Percentiles rank a stretch among this genome's conserved stretches.
Evolutionary conservation across 495 filamentous ascomycete genomes (phyloP).

Genomic region (Hypomontagnella monticulosa): DNA sequence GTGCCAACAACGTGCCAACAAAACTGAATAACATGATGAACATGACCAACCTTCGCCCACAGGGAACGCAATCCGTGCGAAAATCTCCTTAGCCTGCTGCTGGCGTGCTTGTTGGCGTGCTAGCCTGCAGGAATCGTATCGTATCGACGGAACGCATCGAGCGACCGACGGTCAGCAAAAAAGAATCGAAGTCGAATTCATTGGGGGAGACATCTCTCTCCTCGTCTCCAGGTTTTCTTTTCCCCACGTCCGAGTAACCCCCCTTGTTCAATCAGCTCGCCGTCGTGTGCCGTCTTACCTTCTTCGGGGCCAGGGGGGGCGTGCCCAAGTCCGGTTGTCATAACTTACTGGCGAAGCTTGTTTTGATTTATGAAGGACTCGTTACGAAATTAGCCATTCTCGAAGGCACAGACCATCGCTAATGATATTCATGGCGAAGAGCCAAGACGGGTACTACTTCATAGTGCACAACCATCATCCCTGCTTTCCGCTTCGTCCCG

Average conservation of each 20-base stretch:
- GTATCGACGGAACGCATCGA: slow-evolving; percentile 11
- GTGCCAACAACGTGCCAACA: slow-evolving; percentile 33
- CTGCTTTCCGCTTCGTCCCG: slow-evolving; percentile 34
- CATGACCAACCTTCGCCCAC: slow-evolving; percentile 2
- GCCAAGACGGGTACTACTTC: slow-evolving; percentile 44
- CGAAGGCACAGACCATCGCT: slow-evolving; percentile 16
- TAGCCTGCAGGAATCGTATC: slow-evolving; percentile 30
- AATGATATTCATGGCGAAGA: slow-evolving; percentile 15
- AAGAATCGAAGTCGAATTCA: slow-evolving; percentile 24
- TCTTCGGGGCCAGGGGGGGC: slow-evolving; percentile 24
- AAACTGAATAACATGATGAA: slow-evolving; percentile 8
- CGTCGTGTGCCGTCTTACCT: slow-evolving; percentile 42
- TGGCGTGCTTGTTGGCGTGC: background rate
- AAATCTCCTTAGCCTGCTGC: background rate
- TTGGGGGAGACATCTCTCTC: slow-evolving; percentile 14
- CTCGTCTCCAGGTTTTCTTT: slow-evolving; percentile 40
- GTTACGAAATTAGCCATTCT: slow-evolving; percentile 16
- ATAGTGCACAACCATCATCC: slow-evolving; percentile 33
- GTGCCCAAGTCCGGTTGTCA: slow-evolving; percentile 13
- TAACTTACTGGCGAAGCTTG: slow-evolving; percentile 36
- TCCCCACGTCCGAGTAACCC: slow-evolving; percentile 30
- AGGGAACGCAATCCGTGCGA: slow-evolving; percentile 16
- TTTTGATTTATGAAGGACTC: slow-evolving; percentile 30
- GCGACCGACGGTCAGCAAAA: slow-evolving; percentile 32
- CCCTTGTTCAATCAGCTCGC: slow-evolving; percentile 25